A percentile compares a stretch with the other conserved stretches of the same genome.
phyloP scores from a whole-genome alignment of 495 filamentous ascomycete species.

The Parachaetomium inaequale region DNA sequence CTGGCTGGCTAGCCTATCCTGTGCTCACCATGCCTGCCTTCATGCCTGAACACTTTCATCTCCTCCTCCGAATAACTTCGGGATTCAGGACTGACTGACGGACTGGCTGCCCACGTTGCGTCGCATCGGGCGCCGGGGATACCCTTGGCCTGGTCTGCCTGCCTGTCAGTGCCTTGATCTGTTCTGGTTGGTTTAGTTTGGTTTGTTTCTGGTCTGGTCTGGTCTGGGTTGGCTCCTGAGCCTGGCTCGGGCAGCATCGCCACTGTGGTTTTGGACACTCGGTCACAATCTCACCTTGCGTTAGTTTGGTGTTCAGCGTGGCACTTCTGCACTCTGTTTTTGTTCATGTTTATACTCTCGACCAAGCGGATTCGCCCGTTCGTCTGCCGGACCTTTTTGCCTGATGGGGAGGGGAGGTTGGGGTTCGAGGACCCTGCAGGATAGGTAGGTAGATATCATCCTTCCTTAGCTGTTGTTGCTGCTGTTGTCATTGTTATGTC shows the following conservation, averaged over 20 bases:
- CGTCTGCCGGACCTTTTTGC: background rate
- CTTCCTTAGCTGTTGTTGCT: background rate
- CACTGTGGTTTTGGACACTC: constrained; percentile 2
- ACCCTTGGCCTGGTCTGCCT: background rate
- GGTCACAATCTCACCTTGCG: constrained; percentile 5
- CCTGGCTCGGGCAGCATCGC: constrained; percentile 9
- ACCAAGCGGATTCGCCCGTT: background rate
- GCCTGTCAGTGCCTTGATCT: background rate
- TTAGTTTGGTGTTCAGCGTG: background rate
- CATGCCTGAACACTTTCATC: background rate
- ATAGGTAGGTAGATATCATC: no score
- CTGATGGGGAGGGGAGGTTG: no score
- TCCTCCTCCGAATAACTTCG: no score
- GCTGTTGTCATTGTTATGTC: background rate
- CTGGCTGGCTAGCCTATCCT: no score
- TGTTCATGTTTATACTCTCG: no score
- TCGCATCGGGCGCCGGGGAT: constrained; percentile 1
- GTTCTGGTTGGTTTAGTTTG: background rate
- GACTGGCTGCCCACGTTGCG: no score
- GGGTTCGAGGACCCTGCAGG: background rate
- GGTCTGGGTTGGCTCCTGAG: background rate
- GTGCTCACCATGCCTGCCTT: background rate
- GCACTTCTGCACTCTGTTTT: constrained; percentile 1
- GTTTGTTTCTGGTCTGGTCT: background rate
- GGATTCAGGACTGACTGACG: no score